Conservation (phyloP, 75 land plant genomes). For the Ceratopteris richardii region DNA sequence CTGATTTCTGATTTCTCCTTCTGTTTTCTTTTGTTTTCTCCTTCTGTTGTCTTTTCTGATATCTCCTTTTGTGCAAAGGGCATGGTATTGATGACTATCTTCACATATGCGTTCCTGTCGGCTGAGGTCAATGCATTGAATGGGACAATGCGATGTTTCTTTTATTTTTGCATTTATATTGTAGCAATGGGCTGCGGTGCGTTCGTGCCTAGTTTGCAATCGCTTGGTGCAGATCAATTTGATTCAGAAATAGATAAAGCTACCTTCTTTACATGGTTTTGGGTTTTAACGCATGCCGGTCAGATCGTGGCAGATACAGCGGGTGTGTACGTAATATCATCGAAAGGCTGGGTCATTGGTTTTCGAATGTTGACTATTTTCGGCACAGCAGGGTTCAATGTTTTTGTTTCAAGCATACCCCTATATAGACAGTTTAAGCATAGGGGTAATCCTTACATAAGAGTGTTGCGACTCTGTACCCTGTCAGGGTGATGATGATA, state of each 20-base stretch:
- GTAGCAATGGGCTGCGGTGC: slow-evolving; percentile 19
- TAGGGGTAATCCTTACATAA: slow-evolving; percentile 23
- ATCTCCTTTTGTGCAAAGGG: no score
- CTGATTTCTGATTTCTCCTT: no score
- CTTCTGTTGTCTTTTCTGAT: no score
- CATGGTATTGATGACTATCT: slow-evolving; percentile 1
- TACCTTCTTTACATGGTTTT: slow-evolving; percentile 18
- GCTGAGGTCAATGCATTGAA: background rate
- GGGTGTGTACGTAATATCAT: slow-evolving; percentile 15
- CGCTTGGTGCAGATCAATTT: slow-evolving; percentile 32
- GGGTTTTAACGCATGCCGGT: slow-evolving; percentile 7
- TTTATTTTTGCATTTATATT: slow-evolving; percentile 22
- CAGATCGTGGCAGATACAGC: slow-evolving; percentile 11
- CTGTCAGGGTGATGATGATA: no score
- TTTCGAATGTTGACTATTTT: slow-evolving; percentile 16
- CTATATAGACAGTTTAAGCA: slow-evolving; percentile 19
- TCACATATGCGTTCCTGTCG: background rate
- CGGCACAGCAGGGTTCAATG: background rate
- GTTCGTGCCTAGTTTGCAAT: slow-evolving; percentile 12
- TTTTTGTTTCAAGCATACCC: slow-evolving; percentile 12
- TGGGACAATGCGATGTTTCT: background rate
- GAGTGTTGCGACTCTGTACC: slow-evolving; percentile 6
- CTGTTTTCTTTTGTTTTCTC: no score
- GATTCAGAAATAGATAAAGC: slow-evolving; percentile 21
- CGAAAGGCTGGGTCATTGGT: slow-evolving; percentile 17